These are phyloP conservation scores for Bryopsis sp. DNA, from an alignment of 139 green algal genomes.

Conservation along the genomic window DNA sequence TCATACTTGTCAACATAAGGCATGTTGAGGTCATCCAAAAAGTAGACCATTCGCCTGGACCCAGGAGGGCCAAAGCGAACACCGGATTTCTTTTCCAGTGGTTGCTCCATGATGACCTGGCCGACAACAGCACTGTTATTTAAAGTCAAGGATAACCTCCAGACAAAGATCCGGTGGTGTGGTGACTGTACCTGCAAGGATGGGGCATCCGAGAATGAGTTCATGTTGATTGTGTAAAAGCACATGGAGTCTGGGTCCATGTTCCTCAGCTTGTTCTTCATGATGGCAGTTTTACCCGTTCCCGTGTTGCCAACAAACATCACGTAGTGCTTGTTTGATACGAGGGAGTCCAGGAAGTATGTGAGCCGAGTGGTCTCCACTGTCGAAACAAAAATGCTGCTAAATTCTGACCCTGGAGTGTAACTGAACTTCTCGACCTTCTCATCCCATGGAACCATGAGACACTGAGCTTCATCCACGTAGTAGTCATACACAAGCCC, in stretches of 20 bases:
- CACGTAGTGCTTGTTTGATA: slow-evolving; percentile 69
- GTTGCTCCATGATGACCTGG: slow-evolving; percentile 65
- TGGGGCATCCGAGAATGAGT: slow-evolving; percentile 74
- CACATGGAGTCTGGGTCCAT: slow-evolving; percentile 65
- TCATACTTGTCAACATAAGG: slow-evolving; percentile 89
- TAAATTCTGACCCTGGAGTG: slow-evolving; percentile 30
- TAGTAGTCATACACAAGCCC: slow-evolving; percentile 87
- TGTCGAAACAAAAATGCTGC: slow-evolving; percentile 78
- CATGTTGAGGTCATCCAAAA: slow-evolving; percentile 92
- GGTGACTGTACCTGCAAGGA: slow-evolving; percentile 45
- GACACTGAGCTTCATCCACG: slow-evolving; percentile 56
- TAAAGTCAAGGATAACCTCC: background rate
- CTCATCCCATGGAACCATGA: slow-evolving; percentile 69
- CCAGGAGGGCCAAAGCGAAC: slow-evolving; percentile 78
- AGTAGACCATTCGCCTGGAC: slow-evolving; percentile 65
- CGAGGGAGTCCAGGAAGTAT: slow-evolving; percentile 72
- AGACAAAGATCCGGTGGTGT: background rate
- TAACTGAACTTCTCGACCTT: slow-evolving; percentile 42
- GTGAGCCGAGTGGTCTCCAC: slow-evolving; percentile 75
- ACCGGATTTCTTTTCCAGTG: slow-evolving; percentile 77
- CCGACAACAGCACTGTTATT: slow-evolving; percentile 9
- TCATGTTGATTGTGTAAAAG: slow-evolving; percentile 77
- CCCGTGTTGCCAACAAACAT: slow-evolving; percentile 90
- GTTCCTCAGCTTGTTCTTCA: slow-evolving; percentile 72
- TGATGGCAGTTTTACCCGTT: slow-evolving; percentile 78